Conservation (phyloP, 2,329 filamentous ascomycete genomes). For the Talaromyces funiculosus region DNA sequence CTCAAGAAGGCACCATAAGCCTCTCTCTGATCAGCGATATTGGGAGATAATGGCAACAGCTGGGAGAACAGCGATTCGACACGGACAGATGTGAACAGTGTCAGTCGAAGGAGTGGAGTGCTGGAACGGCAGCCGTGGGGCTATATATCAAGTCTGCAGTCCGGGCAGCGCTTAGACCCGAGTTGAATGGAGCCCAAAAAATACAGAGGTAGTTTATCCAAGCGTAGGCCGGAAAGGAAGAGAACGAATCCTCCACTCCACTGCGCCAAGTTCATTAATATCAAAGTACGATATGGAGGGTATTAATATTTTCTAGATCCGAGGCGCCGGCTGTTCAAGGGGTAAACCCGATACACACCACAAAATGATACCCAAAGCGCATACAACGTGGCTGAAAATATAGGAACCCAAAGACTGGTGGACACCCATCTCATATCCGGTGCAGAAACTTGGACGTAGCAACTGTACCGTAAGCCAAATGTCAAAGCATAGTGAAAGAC, state of each 20-base stretch:
- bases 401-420: background rate
- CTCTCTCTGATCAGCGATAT: background rate
- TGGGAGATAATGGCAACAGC: slow-evolving; percentile 10
- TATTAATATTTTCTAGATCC: background rate
- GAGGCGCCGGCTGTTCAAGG: background rate
- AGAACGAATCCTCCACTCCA: background rate
- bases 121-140: background rate
- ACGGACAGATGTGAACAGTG: background rate
- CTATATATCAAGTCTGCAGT: background rate
- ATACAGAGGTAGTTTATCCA: background rate
- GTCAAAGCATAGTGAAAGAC: no score
- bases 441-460: no score
- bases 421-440: no score
- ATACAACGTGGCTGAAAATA: background rate
- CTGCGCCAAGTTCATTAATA: background rate
- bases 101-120: background rate
- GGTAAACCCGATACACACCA: no score
- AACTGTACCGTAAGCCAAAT: no score
- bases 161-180: slow-evolving; percentile 5
- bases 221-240: background rate
- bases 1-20: background rate
- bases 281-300: background rate
- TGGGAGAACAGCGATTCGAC: background rate
- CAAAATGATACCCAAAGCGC: background rate
- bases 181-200: background rate